Base-by-base conservation (phyloP, 2,329 filamentous ascomycete species). In the Hypomyces rosellus region DNA sequence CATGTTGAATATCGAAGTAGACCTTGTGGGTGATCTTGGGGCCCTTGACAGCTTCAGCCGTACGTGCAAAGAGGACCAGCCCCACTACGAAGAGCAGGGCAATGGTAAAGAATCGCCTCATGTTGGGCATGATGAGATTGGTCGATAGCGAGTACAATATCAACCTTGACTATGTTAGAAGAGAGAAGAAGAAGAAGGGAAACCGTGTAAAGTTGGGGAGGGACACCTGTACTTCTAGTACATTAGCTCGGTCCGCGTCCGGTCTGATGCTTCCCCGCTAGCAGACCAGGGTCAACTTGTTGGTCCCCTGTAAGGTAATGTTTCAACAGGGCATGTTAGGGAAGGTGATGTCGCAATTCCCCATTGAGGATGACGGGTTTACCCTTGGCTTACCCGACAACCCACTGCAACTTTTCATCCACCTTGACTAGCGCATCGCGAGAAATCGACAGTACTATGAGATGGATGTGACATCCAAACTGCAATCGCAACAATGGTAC, bases 11-110 rank as follows among this genome's bases (percentile, higher is more conserved):
- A 70, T 93, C 88, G 69, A 95, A 92, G 78, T 82, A 93, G 72
- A 93, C 89, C 83, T 95, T 96, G 78, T 88, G 78, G 63, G 91
- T 96, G 76, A 96, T 92, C 83, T 93, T 95, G 56, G 89, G 92
- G 43, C 93, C 92, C 76, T 92, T 89, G 59, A 76, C 76, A 49
- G 88, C 87, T 61, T 87, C 82, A 53, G 81, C 83, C 34, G 82
- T 80, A 71, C 89, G 85, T 59, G 86, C 78, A 66, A 95, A 83
- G 74, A 89, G 82, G 59, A 90, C 73, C 66, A 92, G 76, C 60
- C 80, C 78, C 62, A 91, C 76, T 62, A 88, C 84, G 62, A 95
- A 69, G 64, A 96, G 81, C 65, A 95, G 78, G 63, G 85, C 76
- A 63, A 87, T 83, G 67, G 86, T 76, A 65, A 89, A 67, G 59